Conservation (phyloP, 805 yeast species). For the Blastobotrys chiropterorum region DNA sequence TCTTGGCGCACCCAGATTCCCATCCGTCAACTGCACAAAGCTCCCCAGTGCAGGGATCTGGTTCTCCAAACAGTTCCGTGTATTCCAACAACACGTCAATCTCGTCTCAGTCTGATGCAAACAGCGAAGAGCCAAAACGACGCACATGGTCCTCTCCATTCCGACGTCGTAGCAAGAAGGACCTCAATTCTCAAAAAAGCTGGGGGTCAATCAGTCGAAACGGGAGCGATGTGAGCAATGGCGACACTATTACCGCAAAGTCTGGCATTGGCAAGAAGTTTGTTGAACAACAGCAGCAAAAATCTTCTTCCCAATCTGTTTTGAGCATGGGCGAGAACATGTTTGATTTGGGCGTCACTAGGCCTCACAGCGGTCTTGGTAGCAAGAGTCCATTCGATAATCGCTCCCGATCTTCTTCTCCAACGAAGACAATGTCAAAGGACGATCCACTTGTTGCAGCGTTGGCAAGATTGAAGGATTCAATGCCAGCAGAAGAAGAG, state of each 20-base stretch:
- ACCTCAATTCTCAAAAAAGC: slow-evolving; percentile 24
- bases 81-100: slow-evolving; percentile 21
- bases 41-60: slow-evolving; percentile 18
- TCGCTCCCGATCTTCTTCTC: slow-evolving; percentile 13
- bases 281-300: slow-evolving; percentile 1
- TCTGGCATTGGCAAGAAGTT: slow-evolving; percentile 13
- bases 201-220: slow-evolving; percentile 4
- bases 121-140: slow-evolving; percentile 15
- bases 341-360: slow-evolving; percentile 24
- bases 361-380: slow-evolving; percentile 3
- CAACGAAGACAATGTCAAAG: slow-evolving; percentile 18
- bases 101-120: slow-evolving; percentile 14
- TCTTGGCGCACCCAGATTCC: slow-evolving; percentile 11
- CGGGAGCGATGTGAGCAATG: neutral
- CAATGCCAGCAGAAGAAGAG: slow-evolving; percentile 10
- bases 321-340: slow-evolving; percentile 27
- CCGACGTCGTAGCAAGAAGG: slow-evolving; percentile 33
- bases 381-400: slow-evolving; percentile 9
- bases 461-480: slow-evolving; percentile 36
- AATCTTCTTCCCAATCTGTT: slow-evolving; percentile 12
- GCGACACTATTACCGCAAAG: slow-evolving; percentile 12
- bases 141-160: slow-evolving; percentile 42
- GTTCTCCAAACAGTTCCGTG: slow-evolving; percentile 22
- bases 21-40: slow-evolving; percentile 17
- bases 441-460: slow-evolving; percentile 53